Evolutionary conservation across 805 yeast genomes (phyloP).

Genomic region (Grigorovia jiainica): DNA sequence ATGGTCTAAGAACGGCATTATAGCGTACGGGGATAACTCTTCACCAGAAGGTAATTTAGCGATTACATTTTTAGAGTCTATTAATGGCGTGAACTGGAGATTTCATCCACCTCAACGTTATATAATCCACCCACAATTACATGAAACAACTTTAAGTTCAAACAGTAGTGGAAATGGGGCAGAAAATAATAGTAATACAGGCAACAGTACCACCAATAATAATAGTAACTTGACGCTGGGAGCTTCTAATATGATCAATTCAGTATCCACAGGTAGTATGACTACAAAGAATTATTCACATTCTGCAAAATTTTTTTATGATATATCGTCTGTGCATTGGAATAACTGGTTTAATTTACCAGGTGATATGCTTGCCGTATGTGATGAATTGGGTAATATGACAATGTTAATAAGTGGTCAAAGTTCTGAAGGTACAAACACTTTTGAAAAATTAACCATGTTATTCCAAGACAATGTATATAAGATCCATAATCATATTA

Average conservation of each 20-base stretch:
- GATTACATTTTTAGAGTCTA: conserved; percentile 61
- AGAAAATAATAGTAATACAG: background rate
- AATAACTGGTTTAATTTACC: conserved; percentile 41
- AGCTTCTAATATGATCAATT: conserved; percentile 1
- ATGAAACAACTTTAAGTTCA: conserved; percentile 12
- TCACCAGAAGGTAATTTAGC: conserved; percentile 34
- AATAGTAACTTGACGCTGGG: conserved; percentile 1
- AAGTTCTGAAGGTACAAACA: conserved; percentile 27
- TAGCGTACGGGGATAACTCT: conserved; percentile 53
- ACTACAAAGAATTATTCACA: conserved; percentile 6
- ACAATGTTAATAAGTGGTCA: conserved; percentile 48
- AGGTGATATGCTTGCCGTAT: conserved; percentile 73
- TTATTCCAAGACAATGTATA: conserved; percentile 33
- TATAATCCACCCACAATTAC: conserved; percentile 25
- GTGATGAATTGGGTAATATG: conserved; percentile 63
- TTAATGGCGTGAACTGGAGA: conserved; percentile 73
- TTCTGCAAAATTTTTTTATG: conserved; percentile 26
- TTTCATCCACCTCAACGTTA: conserved; percentile 39
- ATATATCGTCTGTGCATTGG: conserved; percentile 51
- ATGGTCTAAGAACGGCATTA: conserved; percentile 80
- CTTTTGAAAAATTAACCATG: conserved; percentile 27
- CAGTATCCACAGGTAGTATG: background rate
- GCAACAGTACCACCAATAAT: conserved; percentile 6
- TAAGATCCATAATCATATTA: conserved; percentile 23
- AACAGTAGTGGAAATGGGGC: conserved; percentile 1